Conservation (phyloP, 257 asterid genomes). For the Nyctanthes arbortristis region DNA sequence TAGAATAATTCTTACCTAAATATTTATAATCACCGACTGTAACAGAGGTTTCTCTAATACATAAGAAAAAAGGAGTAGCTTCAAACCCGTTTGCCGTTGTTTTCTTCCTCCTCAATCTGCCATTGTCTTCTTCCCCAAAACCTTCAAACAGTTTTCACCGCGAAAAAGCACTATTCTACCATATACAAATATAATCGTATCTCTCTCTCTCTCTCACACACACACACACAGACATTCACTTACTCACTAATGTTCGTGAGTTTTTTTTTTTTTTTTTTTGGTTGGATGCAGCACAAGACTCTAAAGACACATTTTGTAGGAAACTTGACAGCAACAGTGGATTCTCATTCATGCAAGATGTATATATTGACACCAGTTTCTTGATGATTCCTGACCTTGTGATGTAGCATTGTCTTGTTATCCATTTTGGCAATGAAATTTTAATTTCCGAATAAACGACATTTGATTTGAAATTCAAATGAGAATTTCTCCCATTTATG, state of each 20-base stretch:
- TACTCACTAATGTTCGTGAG: neutral
- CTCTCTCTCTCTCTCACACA: too few species aligned
- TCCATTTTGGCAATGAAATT: neutral
- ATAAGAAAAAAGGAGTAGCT: too few species aligned
- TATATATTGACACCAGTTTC: conserved; percentile 60
- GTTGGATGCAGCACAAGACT: conserved; percentile 62
- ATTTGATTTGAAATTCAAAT: neutral
- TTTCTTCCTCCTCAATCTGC: too few species aligned
- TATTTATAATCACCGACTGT: too few species aligned
- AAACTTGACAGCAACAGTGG: conserved; percentile 67
- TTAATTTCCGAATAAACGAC: neutral
- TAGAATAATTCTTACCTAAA: neutral
- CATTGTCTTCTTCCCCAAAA: too few species aligned
- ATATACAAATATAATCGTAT: neutral
- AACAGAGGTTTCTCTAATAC: too few species aligned
- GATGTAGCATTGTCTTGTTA: neutral
- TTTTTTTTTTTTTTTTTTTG: neutral
- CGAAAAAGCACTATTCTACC: too few species aligned
- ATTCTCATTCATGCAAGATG: conserved; percentile 79
- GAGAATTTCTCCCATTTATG: neutral
- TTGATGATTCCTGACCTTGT: conserved; percentile 22
- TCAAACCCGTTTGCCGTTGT: too few species aligned
- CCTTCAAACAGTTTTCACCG: too few species aligned
- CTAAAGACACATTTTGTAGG: conserved; percentile 54
- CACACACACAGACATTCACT: neutral